Conservation (phyloP, 768 basidiomycete species). For the Lyophyllum semitale region DNA sequence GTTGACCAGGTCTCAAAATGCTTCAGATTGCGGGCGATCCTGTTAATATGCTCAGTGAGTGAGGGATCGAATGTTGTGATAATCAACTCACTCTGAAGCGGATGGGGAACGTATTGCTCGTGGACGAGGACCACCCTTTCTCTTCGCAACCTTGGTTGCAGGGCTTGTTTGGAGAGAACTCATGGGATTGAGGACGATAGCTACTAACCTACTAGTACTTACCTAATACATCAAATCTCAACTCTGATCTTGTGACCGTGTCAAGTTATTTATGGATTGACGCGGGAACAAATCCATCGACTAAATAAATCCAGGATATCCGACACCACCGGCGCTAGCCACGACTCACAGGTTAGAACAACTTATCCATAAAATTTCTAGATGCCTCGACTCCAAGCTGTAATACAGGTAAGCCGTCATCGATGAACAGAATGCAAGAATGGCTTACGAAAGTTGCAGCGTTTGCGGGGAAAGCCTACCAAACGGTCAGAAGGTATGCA, state of each 20-base stretch:
- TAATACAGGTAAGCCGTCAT: slow-evolving; percentile 15
- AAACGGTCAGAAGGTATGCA: background rate
- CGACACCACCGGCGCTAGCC: too few species aligned
- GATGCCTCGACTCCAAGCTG: slow-evolving; percentile 93
- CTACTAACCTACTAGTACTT: background rate
- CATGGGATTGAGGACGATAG: background rate
- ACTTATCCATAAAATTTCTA: slow-evolving; percentile 75
- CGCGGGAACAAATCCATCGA: slow-evolving; percentile 1
- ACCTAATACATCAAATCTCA: background rate
- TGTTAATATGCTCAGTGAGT: slow-evolving; percentile 17
- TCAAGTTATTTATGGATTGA: background rate
- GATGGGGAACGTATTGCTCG: slow-evolving; percentile 37
- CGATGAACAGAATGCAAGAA: background rate
- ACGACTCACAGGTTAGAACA: too few species aligned
- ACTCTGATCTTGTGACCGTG: slow-evolving; percentile 4
- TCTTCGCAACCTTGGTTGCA: slow-evolving; percentile 9
- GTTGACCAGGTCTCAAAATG: slow-evolving; percentile 55
- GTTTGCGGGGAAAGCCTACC: slow-evolving; percentile 93
- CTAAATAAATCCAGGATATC: background rate
- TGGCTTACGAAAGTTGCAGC: slow-evolving; percentile 86
- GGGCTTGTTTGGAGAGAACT: slow-evolving; percentile 9
- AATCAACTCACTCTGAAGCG: slow-evolving; percentile 43
- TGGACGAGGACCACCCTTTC: slow-evolving; percentile 12
- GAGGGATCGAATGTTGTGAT: background rate
- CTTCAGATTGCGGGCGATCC: slow-evolving; percentile 49